Conservation (phyloP, 192 early-diverging fungal species). For the Backusella parvicylindrica region DNA sequence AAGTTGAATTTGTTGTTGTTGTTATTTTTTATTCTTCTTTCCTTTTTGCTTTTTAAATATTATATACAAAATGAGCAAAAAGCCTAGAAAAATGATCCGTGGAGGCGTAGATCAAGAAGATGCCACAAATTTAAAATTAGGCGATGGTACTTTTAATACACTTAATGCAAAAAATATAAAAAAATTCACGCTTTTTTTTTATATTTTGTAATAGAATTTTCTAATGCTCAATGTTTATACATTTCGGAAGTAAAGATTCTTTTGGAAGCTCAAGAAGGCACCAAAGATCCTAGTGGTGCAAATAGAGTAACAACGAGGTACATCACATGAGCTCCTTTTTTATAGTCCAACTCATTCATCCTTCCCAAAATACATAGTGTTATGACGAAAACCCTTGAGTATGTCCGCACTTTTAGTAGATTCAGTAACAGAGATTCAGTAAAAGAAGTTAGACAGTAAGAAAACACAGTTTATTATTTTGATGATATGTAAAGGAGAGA, state of each 20-base stretch:
- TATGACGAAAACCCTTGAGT: constrained; percentile 80
- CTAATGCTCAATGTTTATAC: constrained; percentile 66
- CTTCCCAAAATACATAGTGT: constrained; percentile 42
- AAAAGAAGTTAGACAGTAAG: constrained; percentile 74
- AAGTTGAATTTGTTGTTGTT: not conserved
- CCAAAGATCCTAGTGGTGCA: constrained; percentile 46
- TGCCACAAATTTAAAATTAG: constrained; percentile 56
- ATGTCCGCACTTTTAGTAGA: constrained; percentile 79
- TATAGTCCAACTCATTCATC: not conserved
- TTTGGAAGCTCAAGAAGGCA: constrained; percentile 60
- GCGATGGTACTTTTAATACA: constrained; percentile 41
- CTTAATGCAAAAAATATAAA: not conserved
- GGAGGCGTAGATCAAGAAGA: constrained; percentile 62
- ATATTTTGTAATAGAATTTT: constrained; percentile 47
- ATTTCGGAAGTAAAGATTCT: constrained; percentile 73
- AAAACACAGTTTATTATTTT: not conserved
- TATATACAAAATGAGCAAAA: not conserved
- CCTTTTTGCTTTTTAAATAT: not conserved
- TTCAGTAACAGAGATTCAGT: constrained; percentile 87
- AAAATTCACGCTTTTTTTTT: constrained; percentile 14
- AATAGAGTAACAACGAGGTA: constrained; percentile 45
- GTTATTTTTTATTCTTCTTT: not conserved
- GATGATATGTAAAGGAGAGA: not conserved
- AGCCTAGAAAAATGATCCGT: constrained; percentile 37
- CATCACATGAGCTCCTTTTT: not conserved